phyloP scores from a whole-genome alignment of 2,329 filamentous ascomycete genomes.

The Diaporthe ilicicola region DNA sequence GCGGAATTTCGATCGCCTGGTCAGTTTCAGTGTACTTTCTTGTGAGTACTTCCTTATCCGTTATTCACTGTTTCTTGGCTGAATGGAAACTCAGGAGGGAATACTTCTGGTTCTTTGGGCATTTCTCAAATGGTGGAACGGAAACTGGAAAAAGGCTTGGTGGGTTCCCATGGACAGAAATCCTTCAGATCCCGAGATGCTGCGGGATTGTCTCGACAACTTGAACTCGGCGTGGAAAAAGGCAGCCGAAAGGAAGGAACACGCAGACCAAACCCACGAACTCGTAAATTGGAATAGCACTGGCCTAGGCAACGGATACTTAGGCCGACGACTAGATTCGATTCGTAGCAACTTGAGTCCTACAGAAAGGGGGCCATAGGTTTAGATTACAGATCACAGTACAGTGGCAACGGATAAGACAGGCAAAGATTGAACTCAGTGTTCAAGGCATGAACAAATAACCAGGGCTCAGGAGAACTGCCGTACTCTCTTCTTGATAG shows the following conservation, averaged over 20 bases:
- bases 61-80: not conserved
- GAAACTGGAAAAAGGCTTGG: slow-evolving; percentile 6
- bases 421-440: no score
- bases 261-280: not conserved
- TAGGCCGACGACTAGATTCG: not conserved
- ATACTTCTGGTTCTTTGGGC: not conserved
- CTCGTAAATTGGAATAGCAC: not conserved
- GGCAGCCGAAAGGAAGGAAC: not conserved
- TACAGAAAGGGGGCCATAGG: not conserved
- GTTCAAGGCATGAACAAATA: no score
- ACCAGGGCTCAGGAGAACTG: no score
- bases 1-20: slow-evolving; percentile 6
- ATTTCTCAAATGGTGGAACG: slow-evolving; percentile 1
- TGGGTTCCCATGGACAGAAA: slow-evolving; percentile 12
- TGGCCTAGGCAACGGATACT: not conserved
- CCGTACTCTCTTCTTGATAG: no score
- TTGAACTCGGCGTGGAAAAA: slow-evolving; percentile 5
- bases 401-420: no score
- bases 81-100: not conserved
- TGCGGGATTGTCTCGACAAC: not conserved
- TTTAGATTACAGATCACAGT: no score
- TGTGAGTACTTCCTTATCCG: not conserved
- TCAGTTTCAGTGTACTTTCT: slow-evolving; percentile 18
- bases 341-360: not conserved
- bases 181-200: slow-evolving; percentile 4